These are phyloP conservation scores for Talaromyces albobiverticillius DNA, from an alignment of 2,329 filamentous ascomycete species.

Conservation along the genomic window DNA sequence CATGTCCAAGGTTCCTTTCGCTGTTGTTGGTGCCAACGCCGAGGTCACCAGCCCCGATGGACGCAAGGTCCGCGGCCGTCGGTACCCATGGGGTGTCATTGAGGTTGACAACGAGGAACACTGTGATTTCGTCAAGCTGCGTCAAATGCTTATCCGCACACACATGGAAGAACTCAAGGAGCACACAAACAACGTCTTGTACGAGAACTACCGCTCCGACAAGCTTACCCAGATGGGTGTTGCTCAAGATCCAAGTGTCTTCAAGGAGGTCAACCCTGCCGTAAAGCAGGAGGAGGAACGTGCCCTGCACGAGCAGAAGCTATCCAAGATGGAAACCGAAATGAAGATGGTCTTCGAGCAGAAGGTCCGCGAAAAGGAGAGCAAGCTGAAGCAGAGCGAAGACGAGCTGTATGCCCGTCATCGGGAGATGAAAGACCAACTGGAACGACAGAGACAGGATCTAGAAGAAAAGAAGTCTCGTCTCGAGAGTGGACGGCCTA, in stretches of 20 bases:
- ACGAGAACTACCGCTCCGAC: conserved; percentile 99
- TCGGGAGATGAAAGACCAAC: conserved; percentile 99
- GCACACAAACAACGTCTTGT: conserved; percentile 97
- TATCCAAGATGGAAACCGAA: conserved; percentile 99
- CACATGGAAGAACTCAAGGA: conserved; percentile 99
- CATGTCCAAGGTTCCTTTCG: conserved; percentile 99
- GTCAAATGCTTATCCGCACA: conserved; percentile 99
- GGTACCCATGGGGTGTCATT: conserved; percentile 97
- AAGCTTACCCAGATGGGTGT: conserved; percentile 99
- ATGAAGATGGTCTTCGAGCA: conserved; percentile 99
- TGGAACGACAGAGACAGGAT: conserved; percentile 90
- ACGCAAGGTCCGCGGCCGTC: conserved; percentile 90
- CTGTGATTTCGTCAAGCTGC: conserved; percentile 99
- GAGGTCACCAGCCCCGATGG: conserved; percentile 90
- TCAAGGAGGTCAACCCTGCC: conserved; percentile 99
- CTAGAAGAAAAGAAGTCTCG: conserved; percentile 98
- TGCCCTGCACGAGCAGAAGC: conserved; percentile 96
- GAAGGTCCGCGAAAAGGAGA: conserved; percentile 99
- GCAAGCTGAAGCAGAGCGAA: conserved; percentile 98
- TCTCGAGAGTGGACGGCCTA: conserved; percentile 88
- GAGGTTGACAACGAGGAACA: conserved; percentile 99
- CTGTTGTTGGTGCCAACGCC: conserved; percentile 93
- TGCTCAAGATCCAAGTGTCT: conserved; percentile 95
- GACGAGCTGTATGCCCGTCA: conserved; percentile 97
- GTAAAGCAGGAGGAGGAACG: conserved; percentile 99